phyloP scores from a whole-genome alignment of 371 early-diverging fungal genomes.

The Dichotomocladium elegans region DNA sequence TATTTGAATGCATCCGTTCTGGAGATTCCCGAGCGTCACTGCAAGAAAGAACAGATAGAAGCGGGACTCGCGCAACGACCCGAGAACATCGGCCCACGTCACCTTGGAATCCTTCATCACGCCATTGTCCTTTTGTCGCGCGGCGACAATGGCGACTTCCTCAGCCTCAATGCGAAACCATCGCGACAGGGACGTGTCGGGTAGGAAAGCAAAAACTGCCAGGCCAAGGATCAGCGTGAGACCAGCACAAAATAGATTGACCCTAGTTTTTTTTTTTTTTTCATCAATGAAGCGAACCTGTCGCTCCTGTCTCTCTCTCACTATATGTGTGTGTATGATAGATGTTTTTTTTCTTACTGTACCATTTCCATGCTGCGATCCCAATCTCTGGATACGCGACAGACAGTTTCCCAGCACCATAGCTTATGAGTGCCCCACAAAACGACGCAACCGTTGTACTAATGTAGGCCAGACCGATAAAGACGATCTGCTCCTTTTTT shows the following conservation, averaged over 20 bases:
- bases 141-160: slow-evolving; percentile 3
- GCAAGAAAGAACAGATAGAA: slow-evolving; percentile 2
- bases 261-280: no score
- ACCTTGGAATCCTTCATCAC: background rate
- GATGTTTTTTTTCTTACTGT: slow-evolving; percentile 33
- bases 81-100: slow-evolving; percentile 4
- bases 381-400: background rate
- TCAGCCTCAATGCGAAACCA: slow-evolving; percentile 5
- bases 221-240: slow-evolving; percentile 5
- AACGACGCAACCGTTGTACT: background rate
- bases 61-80: slow-evolving; percentile 4
- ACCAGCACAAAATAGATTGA: slow-evolving; percentile 5
- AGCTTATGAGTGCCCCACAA: background rate
- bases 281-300: no score
- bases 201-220: slow-evolving; percentile 5
- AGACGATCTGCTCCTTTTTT: slow-evolving; percentile 24
- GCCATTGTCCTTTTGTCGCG: slow-evolving; percentile 7
- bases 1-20: slow-evolving; percentile 6
- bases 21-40: background rate
- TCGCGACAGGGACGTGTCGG: slow-evolving; percentile 6
- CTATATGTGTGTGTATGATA: no score
- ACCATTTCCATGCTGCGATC: slow-evolving; percentile 13
- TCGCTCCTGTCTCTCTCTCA: no score
- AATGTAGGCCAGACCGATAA: slow-evolving; percentile 8
- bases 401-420: background rate